Evolutionary conservation across 2,329 filamentous ascomycete genomes (phyloP).

Genomic region (Colletotrichum sp.): DNA sequence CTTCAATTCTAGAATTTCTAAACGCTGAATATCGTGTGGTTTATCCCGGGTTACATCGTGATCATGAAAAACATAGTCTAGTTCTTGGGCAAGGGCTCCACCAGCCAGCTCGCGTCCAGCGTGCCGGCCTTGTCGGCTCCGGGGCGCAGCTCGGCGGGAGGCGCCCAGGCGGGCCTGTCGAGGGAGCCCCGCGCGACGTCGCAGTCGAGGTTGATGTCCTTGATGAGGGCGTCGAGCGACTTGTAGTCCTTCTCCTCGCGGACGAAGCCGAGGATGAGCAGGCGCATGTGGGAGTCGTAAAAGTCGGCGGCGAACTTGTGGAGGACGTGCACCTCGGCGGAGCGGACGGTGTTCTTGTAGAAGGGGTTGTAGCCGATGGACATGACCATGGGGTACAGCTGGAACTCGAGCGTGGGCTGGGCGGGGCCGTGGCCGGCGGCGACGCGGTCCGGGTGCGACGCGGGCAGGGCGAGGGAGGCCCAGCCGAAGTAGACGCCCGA

Average conservation of each 20-base stretch:
- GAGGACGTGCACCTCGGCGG: slow-evolving; percentile 90
- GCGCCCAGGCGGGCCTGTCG: slow-evolving; percentile 65
- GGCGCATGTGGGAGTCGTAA: slow-evolving; percentile 79
- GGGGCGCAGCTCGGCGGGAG: slow-evolving; percentile 33
- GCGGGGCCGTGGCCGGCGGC: slow-evolving; percentile 24
- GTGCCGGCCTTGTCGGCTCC: slow-evolving; percentile 30
- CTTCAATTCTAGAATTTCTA: not conserved
- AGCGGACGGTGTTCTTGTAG: slow-evolving; percentile 89
- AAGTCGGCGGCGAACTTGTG: slow-evolving; percentile 81
- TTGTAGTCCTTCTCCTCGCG: slow-evolving; percentile 89
- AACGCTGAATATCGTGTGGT: not conserved
- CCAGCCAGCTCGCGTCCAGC: slow-evolving; percentile 45
- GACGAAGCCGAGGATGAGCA: slow-evolving; percentile 86
- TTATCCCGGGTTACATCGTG: slow-evolving; percentile 10
- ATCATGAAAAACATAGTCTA: not conserved
- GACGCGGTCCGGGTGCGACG: slow-evolving; percentile 47
- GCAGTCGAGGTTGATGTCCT: slow-evolving; percentile 90
- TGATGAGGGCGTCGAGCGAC: slow-evolving; percentile 79
- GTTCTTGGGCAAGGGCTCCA: slow-evolving; percentile 26
- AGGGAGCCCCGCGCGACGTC: slow-evolving; percentile 80
- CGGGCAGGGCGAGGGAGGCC: slow-evolving; percentile 71
- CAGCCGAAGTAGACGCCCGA: slow-evolving; percentile 96
- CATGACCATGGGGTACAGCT: slow-evolving; percentile 86
- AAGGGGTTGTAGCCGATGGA: slow-evolving; percentile 97
- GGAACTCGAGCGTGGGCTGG: slow-evolving; percentile 27